phyloP scores from a whole-genome alignment of 1,284 basidiomycete species.

The Coriolopsis trogii region DNA sequence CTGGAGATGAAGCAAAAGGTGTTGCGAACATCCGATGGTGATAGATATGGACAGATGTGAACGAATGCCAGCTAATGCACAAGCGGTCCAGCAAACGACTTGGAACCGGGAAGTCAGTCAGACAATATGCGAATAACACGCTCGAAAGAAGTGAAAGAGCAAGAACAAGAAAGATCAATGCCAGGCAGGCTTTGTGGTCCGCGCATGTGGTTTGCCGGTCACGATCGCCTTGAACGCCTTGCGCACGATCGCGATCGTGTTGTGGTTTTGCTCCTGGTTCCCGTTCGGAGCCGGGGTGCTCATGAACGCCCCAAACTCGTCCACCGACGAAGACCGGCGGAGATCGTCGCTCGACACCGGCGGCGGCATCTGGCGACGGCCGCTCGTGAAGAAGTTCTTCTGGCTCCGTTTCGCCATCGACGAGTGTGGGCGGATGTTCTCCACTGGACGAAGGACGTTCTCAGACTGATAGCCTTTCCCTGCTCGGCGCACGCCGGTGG shows the following conservation, averaged over 20 bases:
- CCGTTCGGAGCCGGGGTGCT: slow-evolving; percentile 16
- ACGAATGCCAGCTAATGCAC: slow-evolving; percentile 6
- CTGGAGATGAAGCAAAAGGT: too few relatives aligned
- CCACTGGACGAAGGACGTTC: slow-evolving; percentile 41
- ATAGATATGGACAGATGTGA: slow-evolving; percentile 11
- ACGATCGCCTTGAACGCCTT: slow-evolving; percentile 61
- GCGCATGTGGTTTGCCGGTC: slow-evolving; percentile 24
- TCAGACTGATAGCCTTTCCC: slow-evolving; percentile 79
- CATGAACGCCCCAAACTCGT: slow-evolving; percentile 35
- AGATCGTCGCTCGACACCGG: slow-evolving; percentile 67
- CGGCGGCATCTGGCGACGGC: slow-evolving; percentile 60
- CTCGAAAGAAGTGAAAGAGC: neutral
- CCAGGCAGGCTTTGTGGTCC: slow-evolving; percentile 21
- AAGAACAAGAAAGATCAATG: slow-evolving; percentile 5
- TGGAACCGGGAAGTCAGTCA: neutral
- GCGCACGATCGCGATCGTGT: slow-evolving; percentile 56
- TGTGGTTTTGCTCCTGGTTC: slow-evolving; percentile 48
- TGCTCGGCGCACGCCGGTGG: slow-evolving; percentile 70
- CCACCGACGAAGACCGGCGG: slow-evolving; percentile 30
- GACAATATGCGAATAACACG: neutral
- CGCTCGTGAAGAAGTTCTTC: slow-evolving; percentile 55
- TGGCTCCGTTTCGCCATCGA: slow-evolving; percentile 41
- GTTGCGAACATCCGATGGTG: slow-evolving; percentile 7
- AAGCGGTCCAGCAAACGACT: neutral
- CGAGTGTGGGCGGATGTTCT: slow-evolving; percentile 28